A percentile compares a stretch with the other conserved stretches of the same genome.
phyloP scores from a whole-genome alignment of 306 rosid species.

The Vigna trinervia region DNA sequence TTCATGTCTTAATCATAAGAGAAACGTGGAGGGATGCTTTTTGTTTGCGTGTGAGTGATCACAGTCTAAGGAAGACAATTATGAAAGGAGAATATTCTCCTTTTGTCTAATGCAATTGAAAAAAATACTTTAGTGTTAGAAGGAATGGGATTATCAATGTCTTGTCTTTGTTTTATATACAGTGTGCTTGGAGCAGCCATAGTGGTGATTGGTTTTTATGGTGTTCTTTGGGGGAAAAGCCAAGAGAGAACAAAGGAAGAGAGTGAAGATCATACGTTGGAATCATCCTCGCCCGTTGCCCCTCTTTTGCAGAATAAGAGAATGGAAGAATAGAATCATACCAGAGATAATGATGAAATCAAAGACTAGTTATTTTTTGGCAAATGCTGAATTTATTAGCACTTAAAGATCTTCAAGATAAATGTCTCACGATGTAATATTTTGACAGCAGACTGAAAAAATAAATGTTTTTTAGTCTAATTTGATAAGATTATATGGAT shows the following conservation, averaged over 20 bases:
- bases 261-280: background rate
- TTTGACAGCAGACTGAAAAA: background rate
- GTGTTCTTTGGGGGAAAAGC: slow-evolving; percentile 48
- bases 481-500: no score
- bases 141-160: background rate
- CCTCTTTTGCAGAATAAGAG: slow-evolving; percentile 37
- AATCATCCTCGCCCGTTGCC: slow-evolving; percentile 6
- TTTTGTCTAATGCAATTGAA: background rate
- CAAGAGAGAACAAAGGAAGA: slow-evolving; percentile 20
- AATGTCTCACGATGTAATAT: background rate
- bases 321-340: background rate
- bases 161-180: background rate
- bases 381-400: background rate
- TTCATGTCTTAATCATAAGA: background rate
- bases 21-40: background rate
- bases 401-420: background rate
- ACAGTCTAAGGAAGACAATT: background rate
- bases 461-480: no score
- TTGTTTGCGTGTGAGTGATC: background rate
- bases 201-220: slow-evolving; percentile 44
- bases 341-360: background rate
- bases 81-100: background rate
- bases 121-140: background rate
- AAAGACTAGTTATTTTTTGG: background rate
- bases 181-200: slow-evolving; percentile 44